Evolutionary conservation across 2,329 filamentous ascomycete species (phyloP), one percentile per base, ranked within the genome.

Genomic region (Hyphodiscus sp.): DNA sequence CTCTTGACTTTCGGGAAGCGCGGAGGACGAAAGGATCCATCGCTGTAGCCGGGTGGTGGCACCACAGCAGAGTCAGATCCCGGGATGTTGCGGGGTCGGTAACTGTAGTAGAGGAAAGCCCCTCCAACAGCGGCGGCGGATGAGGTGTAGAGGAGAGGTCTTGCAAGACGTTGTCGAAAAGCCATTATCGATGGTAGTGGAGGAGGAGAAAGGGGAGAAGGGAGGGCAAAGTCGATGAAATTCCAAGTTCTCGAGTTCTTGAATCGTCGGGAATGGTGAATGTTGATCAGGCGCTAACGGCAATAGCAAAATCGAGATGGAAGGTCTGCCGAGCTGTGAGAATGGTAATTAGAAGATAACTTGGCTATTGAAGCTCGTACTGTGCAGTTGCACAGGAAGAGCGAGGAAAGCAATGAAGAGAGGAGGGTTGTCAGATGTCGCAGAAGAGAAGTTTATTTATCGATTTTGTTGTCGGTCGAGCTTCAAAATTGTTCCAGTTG

Each of bases 71-170:
- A 79, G 59, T 87, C 83, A 59, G 77, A 79, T 49, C 86, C 86
- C 46, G 86, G 86, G 56, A 90, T 86, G 67, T 87, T 82, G 64
- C 84, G 79, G 13, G 86, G 86, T 41, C 85, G 81, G 70, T 87
- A 87, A 59, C 73, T 69, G 54, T 75, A 70, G 67, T 81, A 81
- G 53, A 81, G 71, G 30, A 71, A 69, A 50, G 73, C 73, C 49
- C 73, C 74, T 58, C 73, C 74, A 45, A 73, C 67, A 43, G 69
- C 67, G 55, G 73, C 72, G 43, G 73, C 76, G 55, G 71, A 75
- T 19, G 76, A 69, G 47, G 74, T 74, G 67, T 80, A 80, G 46
- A 78, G 72, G 50, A 79, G 67, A 52, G 72, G 73, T 65, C 71
- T 74, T 52, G 79, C 67, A 52, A 79, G 62, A 51, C 75, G 73